These are phyloP conservation scores for Blastocystis sp. DNA, from an alignment of 352 stramenopile species.

Conservation along the genomic window DNA sequence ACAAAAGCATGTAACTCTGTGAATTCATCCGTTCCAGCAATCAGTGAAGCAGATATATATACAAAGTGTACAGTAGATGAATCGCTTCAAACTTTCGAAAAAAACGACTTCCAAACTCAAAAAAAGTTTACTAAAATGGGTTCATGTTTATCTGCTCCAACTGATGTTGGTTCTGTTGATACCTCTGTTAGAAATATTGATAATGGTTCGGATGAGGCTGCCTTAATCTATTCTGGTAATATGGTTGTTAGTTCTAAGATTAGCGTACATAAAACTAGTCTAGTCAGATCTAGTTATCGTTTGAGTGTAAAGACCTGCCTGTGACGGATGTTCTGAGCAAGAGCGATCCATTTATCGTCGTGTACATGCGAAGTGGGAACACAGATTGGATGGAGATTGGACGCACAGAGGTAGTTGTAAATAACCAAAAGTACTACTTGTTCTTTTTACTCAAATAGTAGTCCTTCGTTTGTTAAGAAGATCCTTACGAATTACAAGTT, in stretches of 20 bases:
- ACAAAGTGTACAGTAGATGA: neutral
- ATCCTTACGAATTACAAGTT: slow-evolving; percentile 79
- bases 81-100: neutral
- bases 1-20: neutral
- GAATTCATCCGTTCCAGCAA: neutral
- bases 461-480: slow-evolving; percentile 74
- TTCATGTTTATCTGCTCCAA: slow-evolving; percentile 39
- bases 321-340: slow-evolving; percentile 78
- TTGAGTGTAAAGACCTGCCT: slow-evolving; percentile 75
- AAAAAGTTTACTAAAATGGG: slow-evolving; percentile 2
- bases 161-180: neutral
- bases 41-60: neutral
- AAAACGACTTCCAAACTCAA: neutral
- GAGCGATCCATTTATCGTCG: slow-evolving; percentile 76
- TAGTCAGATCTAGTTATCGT: slow-evolving; percentile 73
- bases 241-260: neutral
- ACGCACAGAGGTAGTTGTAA: slow-evolving; percentile 74
- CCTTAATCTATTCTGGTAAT: slow-evolving; percentile 9
- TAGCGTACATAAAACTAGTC: neutral
- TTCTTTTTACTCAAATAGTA: slow-evolving; percentile 65
- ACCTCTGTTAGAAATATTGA: neutral
- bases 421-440: slow-evolving; percentile 58
- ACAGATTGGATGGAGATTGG: slow-evolving; percentile 68
- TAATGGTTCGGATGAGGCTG: slow-evolving; percentile 34
- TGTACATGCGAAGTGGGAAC: slow-evolving; percentile 60